Base-by-base conservation (phyloP, 2,329 filamentous ascomycete species). In the Coleophoma eucalyptorum region DNA sequence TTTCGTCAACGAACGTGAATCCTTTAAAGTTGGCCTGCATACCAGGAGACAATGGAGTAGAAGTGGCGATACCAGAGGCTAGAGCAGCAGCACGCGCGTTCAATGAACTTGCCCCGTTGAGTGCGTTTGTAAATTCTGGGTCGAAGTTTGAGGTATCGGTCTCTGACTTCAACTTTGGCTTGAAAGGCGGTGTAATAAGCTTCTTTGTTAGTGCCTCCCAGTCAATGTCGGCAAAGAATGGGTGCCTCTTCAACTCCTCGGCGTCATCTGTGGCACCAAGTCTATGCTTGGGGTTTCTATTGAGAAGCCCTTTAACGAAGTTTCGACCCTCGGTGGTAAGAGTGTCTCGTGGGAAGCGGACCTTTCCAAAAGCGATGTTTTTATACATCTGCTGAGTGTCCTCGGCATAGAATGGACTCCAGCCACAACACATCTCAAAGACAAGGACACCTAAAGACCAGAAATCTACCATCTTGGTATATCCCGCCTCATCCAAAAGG, bases 341-440 rank as follows among this genome's bases (percentile, higher is more conserved):
- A 1, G 94, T 96, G 69, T 99, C 94, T 58, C 92, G 83, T 7
- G 94, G 94, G 69, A 99, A 99, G 54, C 94, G 82, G 51, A 99
- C 94, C 68, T 99, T 99, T 67, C 94, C 94, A 65, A 99, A 99
- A 0, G 94, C 94, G 67, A 99, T 99, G 74, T 99, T 99, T 78
- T 99, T 99, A 77, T 99, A 99, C 94, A 99, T 99, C 69, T 99
- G 94, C 71, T 99, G 94, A 0, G 94, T 99, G 66, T 99, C 94
- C 65, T 99, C 94, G 50, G 94, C 94, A 62, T 97, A 99, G 72
- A 99, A 99, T 0, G 94, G 94, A 63, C 91, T 97, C 94, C 94
- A 99, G 33, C 94, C 94, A 63, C 94, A 99, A 75, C 94, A 99
- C 94, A 99, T 99, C 70, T 99, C 94, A 63, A 99, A 99, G 1